Percentiles rank a stretch among this genome's conserved stretches.
phyloP scores from a whole-genome alignment of 2,329 filamentous ascomycete species.

The Penicillium freii region DNA sequence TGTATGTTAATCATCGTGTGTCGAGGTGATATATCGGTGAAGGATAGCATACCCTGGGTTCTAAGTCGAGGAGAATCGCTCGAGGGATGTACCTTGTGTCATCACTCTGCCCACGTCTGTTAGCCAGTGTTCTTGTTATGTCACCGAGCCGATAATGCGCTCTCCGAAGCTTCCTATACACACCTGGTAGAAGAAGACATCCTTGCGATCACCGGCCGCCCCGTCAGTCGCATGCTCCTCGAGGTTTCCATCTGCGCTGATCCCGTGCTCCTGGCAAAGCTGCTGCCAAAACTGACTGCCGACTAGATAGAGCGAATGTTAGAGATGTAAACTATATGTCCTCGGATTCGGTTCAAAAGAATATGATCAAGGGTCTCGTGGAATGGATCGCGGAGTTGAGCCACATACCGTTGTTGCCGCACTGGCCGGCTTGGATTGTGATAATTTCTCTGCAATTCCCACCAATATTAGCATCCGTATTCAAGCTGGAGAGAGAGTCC shows the following conservation, averaged over 20 bases:
- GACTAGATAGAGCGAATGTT: slow-evolving; percentile 55
- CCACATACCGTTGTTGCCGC: slow-evolving; percentile 94
- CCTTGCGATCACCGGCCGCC: slow-evolving; percentile 77
- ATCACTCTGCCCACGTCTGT: slow-evolving; percentile 65
- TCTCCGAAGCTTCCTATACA: not conserved
- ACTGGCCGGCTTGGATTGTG: slow-evolving; percentile 97
- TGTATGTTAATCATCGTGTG: slow-evolving; percentile 7
- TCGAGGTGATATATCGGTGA: not conserved
- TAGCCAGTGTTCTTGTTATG: not conserved
- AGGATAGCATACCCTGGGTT: slow-evolving; percentile 66
- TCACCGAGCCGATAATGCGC: rapidly evolving
- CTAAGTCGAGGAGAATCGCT: slow-evolving; percentile 91
- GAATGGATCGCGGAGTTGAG: slow-evolving; percentile 21
- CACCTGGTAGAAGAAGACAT: slow-evolving; percentile 95
- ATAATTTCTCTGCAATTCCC: slow-evolving; percentile 79
- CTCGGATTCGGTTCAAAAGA: not conserved
- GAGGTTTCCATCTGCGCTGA: slow-evolving; percentile 94
- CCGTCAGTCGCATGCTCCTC: slow-evolving; percentile 98
- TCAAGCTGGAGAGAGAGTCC: not conserved
- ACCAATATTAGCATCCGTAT: slow-evolving; percentile 8
- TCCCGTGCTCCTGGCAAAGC: slow-evolving; percentile 95
- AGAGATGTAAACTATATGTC: slow-evolving; percentile 20
- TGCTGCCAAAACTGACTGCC: slow-evolving; percentile 99
- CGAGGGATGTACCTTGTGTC: slow-evolving; percentile 97
- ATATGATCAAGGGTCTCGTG: slow-evolving; percentile 14